Conservation (phyloP, 345 rosid genomes). For the Corchorus olitorius region DNA sequence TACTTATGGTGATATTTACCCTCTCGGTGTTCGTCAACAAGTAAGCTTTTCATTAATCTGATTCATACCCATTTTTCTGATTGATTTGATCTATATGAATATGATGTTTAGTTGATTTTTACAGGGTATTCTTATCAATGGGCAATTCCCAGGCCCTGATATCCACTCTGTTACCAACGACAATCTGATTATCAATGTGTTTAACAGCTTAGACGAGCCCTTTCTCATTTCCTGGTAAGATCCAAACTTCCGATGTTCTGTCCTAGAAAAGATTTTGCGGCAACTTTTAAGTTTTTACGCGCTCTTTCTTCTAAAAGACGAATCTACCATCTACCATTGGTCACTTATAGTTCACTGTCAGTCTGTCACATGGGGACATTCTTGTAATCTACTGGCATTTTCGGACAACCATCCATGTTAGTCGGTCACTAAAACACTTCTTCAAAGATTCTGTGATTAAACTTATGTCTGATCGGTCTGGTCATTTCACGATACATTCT, state of each 20-base stretch:
- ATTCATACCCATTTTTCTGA: neutral
- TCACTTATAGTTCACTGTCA: neutral
- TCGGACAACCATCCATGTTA: neutral
- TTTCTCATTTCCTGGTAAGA: slow-evolving; percentile 67
- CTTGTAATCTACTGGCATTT: neutral
- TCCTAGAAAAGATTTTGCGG: neutral
- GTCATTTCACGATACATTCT: neutral
- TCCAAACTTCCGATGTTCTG: neutral
- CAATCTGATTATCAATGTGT: slow-evolving; percentile 65
- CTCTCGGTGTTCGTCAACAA: slow-evolving; percentile 60
- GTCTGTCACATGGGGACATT: neutral
- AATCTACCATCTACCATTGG: neutral
- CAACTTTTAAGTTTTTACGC: neutral
- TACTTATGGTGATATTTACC: slow-evolving; percentile 64
- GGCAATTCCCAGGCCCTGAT: slow-evolving; percentile 81
- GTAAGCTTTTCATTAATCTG: slow-evolving; percentile 21
- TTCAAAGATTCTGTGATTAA: neutral
- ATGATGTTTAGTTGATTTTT: neutral
- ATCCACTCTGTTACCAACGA: slow-evolving; percentile 68
- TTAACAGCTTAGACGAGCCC: slow-evolving; percentile 61
- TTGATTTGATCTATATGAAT: neutral
- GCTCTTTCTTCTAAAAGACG: neutral
- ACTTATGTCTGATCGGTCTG: slow-evolving; percentile 17
- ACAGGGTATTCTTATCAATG: slow-evolving; percentile 75
- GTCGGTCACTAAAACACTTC: neutral